Evolutionary conservation across 1,284 basidiomycete genomes (phyloP), one percentile per base, ranked within the genome.

Genomic region (Malassezia pachydermatis): DNA sequence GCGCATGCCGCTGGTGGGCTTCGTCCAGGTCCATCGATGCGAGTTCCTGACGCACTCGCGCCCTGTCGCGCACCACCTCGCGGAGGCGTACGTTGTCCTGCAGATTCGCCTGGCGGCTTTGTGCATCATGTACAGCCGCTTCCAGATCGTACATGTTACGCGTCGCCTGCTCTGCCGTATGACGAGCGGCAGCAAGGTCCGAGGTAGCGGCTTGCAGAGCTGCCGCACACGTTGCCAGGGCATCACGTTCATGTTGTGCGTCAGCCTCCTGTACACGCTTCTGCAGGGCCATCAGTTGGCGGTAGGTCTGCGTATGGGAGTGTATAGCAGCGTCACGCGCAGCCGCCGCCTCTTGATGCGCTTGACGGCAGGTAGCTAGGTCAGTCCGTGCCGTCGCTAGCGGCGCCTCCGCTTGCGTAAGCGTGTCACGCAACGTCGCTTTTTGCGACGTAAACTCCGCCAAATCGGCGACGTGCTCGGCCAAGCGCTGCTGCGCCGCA

Each of bases 51-150:
- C 87, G 79, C 9, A 84, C 81, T 0, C 76, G 75, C 22, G 75
- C 75, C 17, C 94, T 83, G 40, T 86, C 80, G 47, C 77, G 76
- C 50, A 77, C 76, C 37, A 88, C 76, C 62, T 80, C 79, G 42
- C 88, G 78, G 54, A 86, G 81, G 8, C 84, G 81, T 36, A 90
- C 75, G 68, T 96, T 99, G 70, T 88, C 84, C 53, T 83, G 80
- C 57, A 95, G 76, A 70, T 86, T 90, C 36, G 75, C 65, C 50
- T 74, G 64, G 22, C 67, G 60, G 14, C 71, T 67, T 43, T 71
- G 66, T 16, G 70, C 70, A 42, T 73, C 67, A 30, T 72, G 66
- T 43, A 73, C 58, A 29, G 65, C 65, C 48, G 70, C 65, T 32
- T 74, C 72, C 34, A 68, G 51, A 32, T 59, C 58, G 14, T 62